phyloP scores from a whole-genome alignment of 805 yeast species.

The Ascoidea tarda region DNA sequence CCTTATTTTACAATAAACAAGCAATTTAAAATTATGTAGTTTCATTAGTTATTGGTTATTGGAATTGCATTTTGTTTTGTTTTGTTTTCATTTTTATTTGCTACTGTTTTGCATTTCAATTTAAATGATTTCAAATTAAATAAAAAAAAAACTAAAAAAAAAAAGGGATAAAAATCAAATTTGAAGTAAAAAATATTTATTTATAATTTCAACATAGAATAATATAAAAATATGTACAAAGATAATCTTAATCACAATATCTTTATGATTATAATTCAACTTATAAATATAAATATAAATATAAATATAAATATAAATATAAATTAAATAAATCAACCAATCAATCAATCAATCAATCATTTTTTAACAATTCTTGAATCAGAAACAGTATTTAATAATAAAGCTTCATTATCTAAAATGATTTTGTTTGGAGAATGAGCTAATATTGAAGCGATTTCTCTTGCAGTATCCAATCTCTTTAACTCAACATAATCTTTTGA shows the following conservation, averaged over 20 bases:
- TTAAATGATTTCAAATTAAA: too few species aligned
- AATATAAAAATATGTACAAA: background rate
- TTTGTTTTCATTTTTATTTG: too few species aligned
- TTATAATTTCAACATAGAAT: background rate
- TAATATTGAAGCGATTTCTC: constrained; percentile 82
- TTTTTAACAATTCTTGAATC: constrained; percentile 40
- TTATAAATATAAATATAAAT: background rate
- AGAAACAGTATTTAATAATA: constrained; percentile 75
- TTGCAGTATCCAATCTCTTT: constrained; percentile 93
- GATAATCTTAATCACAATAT: background rate
- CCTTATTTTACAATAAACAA: background rate
- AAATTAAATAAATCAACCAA: background rate
- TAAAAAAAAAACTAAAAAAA: too few species aligned
- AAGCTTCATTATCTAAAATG: constrained; percentile 81
- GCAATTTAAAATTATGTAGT: too few species aligned
- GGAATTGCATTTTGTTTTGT: too few species aligned
- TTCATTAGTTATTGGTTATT: too few species aligned
- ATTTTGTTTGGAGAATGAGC: constrained; percentile 85
- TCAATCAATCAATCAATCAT: background rate
- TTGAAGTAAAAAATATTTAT: background rate
- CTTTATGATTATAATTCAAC: too few species aligned
- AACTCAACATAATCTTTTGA: constrained; percentile 92
- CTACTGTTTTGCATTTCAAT: too few species aligned
- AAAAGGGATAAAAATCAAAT: too few species aligned
- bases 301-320: background rate